Base-by-base conservation (phyloP, 768 basidiomycete species). In the Collybiopsis luxurians region DNA sequence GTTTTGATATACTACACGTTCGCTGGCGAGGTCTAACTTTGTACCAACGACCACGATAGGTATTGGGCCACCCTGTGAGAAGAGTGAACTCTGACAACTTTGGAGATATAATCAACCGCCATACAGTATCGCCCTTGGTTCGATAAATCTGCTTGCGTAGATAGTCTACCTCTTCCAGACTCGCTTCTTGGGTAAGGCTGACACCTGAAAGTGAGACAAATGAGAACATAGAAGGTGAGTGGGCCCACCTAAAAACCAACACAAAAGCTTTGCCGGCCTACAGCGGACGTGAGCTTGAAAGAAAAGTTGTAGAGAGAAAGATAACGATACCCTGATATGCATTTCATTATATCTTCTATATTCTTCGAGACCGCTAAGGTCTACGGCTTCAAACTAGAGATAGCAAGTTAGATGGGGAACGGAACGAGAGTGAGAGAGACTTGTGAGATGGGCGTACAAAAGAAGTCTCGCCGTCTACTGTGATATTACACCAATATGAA, bases 31-130 rank as follows among this genome's bases (percentile, higher is more conserved):
- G 67, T 95, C 93, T 39, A 88, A 76, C 68, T 93, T 92, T 28
- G 92, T 93, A 42, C 92, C 92, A 9, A 92, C 92, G 13, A 94
- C 80, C 11, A 93, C 88, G 60, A 95, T 89, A 9, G 92, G 93
- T 19, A 92, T 73, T 84, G 89, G 60, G 38, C n/a, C n/a, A n/a
- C 53, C 13, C 17, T 23, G 46, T 34, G 38, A 30, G 55, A 19
- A 13, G 47, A 42, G 44, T 28, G 24, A 59, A 45, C 15, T n/a
- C n/a, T n/a, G n/a, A n/a, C n/a, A n/a, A n/a, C 19, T 23, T 27
- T n/a, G 28, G 28, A 13, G 21, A 17, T 27, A n/a, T 3, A n/a
- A 9, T 30, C 11, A 9, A 30, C 12, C 13, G 15, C 42, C 36
- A 26, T 17, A 71, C 77, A 65, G 60, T 89, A 87, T 80, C 82